phyloP scores from a whole-genome alignment of 106 monocot genomes.

The Gastrodia elata region DNA sequence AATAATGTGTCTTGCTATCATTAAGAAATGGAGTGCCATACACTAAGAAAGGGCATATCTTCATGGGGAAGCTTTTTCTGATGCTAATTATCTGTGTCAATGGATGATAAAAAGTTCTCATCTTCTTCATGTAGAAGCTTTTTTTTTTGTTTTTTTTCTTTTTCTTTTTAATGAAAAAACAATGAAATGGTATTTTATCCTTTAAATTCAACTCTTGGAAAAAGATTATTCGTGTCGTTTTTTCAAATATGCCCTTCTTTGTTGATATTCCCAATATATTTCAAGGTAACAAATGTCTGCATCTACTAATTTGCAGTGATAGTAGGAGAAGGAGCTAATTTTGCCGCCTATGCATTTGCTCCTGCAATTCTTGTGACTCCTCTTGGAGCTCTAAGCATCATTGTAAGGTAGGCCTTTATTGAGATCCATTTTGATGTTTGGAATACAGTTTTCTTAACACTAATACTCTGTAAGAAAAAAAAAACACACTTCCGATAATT shows the following conservation, averaged over 20 bases:
- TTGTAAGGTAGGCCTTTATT: constrained; percentile 25
- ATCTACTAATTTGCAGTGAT: constrained; percentile 26
- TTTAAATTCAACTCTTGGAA: no score
- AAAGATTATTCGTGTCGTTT: no score
- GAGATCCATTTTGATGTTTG: neutral
- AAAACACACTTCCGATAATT: no score
- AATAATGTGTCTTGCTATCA: neutral
- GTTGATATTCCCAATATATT: neutral
- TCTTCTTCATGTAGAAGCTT: neutral
- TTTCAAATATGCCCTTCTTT: neutral
- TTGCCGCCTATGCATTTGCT: constrained; percentile 52
- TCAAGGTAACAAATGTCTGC: neutral
- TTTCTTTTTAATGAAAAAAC: neutral
- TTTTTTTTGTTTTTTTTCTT: neutral
- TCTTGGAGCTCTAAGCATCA: constrained; percentile 44
- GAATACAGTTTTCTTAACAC: neutral
- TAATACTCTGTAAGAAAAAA: neutral
- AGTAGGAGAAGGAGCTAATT: constrained; percentile 38
- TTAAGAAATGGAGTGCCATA: neutral
- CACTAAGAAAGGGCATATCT: neutral
- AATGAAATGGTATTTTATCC: neutral
- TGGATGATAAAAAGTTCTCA: neutral
- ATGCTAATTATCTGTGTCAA: neutral
- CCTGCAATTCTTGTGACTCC: constrained; percentile 54
- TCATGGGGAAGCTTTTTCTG: neutral